A percentile compares a stretch with the other conserved stretches of the same genome.
phyloP scores from a whole-genome alignment of 2,329 filamentous ascomycete genomes.

The Nemania bipapillata region DNA sequence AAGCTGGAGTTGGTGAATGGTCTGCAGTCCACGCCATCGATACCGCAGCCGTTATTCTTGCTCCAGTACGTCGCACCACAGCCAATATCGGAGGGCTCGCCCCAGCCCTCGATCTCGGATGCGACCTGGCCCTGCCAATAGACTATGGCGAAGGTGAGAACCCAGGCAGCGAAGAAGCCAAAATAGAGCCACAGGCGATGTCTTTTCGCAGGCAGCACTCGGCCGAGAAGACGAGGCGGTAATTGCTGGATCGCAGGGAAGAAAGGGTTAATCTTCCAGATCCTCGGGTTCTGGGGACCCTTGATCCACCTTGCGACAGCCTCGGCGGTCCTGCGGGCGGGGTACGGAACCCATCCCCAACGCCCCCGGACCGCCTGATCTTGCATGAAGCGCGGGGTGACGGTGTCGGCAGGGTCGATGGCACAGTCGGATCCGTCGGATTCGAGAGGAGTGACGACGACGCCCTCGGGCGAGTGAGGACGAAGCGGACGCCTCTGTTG shows the following conservation, averaged over 20 bases:
- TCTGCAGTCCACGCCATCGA: constrained; percentile 78
- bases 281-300: constrained; percentile 66
- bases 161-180: constrained; percentile 72
- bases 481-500: constrained; percentile 39
- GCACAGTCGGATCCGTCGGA: constrained; percentile 59
- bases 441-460: constrained; percentile 54
- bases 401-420: constrained; percentile 49
- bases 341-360: constrained; percentile 69
- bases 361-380: constrained; percentile 63
- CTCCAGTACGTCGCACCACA: constrained; percentile 78
- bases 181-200: constrained; percentile 70
- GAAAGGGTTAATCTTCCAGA: constrained; percentile 66
- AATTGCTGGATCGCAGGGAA: constrained; percentile 74
- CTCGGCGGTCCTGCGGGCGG: constrained; percentile 60
- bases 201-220: constrained; percentile 67
- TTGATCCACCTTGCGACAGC: constrained; percentile 62
- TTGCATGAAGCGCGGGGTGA: constrained; percentile 69
- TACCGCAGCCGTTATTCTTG: constrained; percentile 75
- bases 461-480: constrained; percentile 47
- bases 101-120: constrained; percentile 74
- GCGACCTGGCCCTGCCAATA: constrained; percentile 70
- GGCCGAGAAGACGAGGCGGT: constrained; percentile 72
- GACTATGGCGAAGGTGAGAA: constrained; percentile 75
- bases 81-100: constrained; percentile 70
- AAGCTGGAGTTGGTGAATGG: constrained; percentile 77